Evolutionary conservation across 495 filamentous ascomycete species (phyloP), one percentile per base, ranked within the genome.

Genomic region (Penicillium argentinense): DNA sequence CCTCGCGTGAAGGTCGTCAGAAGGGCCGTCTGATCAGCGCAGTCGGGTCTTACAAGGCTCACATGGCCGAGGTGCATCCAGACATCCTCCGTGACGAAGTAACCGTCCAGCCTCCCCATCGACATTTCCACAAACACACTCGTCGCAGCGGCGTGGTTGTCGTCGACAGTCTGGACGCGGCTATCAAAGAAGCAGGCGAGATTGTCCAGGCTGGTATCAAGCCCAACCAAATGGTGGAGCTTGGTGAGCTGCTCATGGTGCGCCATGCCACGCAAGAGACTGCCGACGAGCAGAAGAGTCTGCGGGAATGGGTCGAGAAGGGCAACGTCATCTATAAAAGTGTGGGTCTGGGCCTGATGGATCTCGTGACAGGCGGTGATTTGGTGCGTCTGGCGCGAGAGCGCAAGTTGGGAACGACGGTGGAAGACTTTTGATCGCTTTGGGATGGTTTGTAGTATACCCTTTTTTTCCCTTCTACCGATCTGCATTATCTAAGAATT

Each of bases 101-200:
- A 2, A 76, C 73, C 36, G 68, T 76, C 17, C 55, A 65, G 2
- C 73, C 72, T 25, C 49, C 72, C 4, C 57, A 71, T 24, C 69
- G 78, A 13, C 84, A 88, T 50, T 84, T 81, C 60, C 87, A 90
- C 60, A 83, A 83, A 56, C 85, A 88, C 43, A 82, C 86, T 6
- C 67, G 72, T 16, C 77, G 84, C 51, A 87, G 89, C 13, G 88
- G 88, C 0, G 85, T 86, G 1, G 73, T 93, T 23, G 73, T 96
- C 4, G 92, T 97, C 9, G 92, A 97, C 61, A 89, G 84, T 24
- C 67, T 89, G 0, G 81, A 87, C 13, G 86, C 83, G 4, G 89
- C 88, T 43, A 55, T 97, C 49, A 81, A 84, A 55, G 90, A 97
- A 59, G 87, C 92, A 0, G 93, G 93, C 4, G 93, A 98, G 72